These are phyloP conservation scores for Balansia obtecta DNA, from an alignment of 2,329 filamentous ascomycete species.

Conservation along the genomic window DNA sequence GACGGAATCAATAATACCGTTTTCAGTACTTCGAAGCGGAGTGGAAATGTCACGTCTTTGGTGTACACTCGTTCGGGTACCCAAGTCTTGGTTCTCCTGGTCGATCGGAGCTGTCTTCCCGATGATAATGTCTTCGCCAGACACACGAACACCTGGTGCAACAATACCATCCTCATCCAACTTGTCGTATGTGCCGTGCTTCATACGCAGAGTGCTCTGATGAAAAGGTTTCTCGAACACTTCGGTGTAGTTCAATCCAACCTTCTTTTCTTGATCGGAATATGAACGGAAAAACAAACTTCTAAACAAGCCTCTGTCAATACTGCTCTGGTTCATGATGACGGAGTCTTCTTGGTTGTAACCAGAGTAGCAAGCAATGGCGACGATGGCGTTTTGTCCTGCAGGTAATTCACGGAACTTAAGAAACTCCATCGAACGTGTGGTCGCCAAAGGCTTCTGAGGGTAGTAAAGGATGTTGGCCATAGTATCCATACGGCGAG, in stretches of 20 bases:
- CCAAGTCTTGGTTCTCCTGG: slow-evolving; percentile 83
- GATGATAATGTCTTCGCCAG: slow-evolving; percentile 97
- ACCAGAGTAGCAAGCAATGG: slow-evolving; percentile 92
- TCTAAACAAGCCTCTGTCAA: slow-evolving; percentile 92
- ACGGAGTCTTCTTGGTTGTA: slow-evolving; percentile 99
- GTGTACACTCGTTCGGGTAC: slow-evolving; percentile 80
- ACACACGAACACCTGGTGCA: slow-evolving; percentile 84
- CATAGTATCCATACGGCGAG: slow-evolving; percentile 98
- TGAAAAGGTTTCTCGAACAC: slow-evolving; percentile 91
- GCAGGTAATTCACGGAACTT: slow-evolving; percentile 96
- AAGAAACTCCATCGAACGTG: slow-evolving; percentile 94
- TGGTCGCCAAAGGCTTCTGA: slow-evolving; percentile 92
- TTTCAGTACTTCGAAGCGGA: slow-evolving; percentile 87
- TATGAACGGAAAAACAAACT: slow-evolving; percentile 97
- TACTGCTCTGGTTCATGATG: slow-evolving; percentile 99
- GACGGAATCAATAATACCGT: slow-evolving; percentile 89
- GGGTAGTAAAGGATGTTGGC: slow-evolving; percentile 98
- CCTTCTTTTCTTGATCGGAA: slow-evolving; percentile 91
- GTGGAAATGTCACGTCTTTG: slow-evolving; percentile 94
- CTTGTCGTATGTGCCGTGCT: slow-evolving; percentile 95
- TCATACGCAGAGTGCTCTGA: slow-evolving; percentile 77
- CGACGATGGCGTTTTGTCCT: slow-evolving; percentile 96
- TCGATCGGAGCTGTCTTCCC: slow-evolving; percentile 95
- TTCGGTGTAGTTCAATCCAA: slow-evolving; percentile 87
- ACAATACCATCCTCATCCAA: slow-evolving; percentile 94